phyloP scores from a whole-genome alignment of 1,284 basidiomycete genomes.

The Pterula multifida region DNA sequence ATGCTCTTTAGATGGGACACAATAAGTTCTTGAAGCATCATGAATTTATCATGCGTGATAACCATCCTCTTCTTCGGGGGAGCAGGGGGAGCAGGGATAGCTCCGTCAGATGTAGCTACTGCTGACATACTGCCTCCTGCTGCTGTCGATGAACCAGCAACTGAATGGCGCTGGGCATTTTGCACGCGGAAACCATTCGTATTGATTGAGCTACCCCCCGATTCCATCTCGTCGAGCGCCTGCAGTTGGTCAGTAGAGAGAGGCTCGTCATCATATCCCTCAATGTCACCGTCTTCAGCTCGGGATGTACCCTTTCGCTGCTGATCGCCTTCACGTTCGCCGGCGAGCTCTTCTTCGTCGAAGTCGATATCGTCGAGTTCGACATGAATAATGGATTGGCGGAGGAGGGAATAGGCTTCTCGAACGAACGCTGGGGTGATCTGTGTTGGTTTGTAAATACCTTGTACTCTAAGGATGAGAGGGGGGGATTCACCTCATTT shows the following conservation, averaged over 20 bases:
- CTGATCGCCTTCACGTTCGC: slow-evolving; percentile 29
- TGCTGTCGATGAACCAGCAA: not conserved
- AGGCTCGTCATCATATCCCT: slow-evolving; percentile 27
- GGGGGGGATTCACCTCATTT: slow-evolving; percentile 45
- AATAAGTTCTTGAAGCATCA: slow-evolving; percentile 81
- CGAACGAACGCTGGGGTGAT: slow-evolving; percentile 90
- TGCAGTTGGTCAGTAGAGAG: not conserved
- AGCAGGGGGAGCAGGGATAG: slow-evolving; percentile 21
- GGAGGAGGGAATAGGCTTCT: slow-evolving; percentile 88
- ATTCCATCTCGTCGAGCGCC: slow-evolving; percentile 7
- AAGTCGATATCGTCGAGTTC: slow-evolving; percentile 99
- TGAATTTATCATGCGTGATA: slow-evolving; percentile 93
- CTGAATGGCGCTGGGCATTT: not conserved
- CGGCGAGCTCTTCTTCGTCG: slow-evolving; percentile 81
- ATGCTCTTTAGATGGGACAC: slow-evolving; percentile 73
- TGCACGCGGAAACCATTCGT: not conserved
- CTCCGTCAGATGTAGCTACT: not conserved
- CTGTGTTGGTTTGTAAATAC: slow-evolving; percentile 23
- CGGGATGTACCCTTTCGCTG: slow-evolving; percentile 17
- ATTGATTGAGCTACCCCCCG: not conserved
- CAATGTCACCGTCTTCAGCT: slow-evolving; percentile 24
- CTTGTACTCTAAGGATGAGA: not conserved
- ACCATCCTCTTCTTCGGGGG: slow-evolving; percentile 67
- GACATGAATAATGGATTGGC: slow-evolving; percentile 98
- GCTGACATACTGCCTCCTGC: not conserved